A percentile compares a stretch with the other conserved stretches of the same genome.
These are phyloP conservation scores for Peronosclerospora sorghi DNA, from an alignment of 352 stramenopile species.

Conservation along the genomic window DNA sequence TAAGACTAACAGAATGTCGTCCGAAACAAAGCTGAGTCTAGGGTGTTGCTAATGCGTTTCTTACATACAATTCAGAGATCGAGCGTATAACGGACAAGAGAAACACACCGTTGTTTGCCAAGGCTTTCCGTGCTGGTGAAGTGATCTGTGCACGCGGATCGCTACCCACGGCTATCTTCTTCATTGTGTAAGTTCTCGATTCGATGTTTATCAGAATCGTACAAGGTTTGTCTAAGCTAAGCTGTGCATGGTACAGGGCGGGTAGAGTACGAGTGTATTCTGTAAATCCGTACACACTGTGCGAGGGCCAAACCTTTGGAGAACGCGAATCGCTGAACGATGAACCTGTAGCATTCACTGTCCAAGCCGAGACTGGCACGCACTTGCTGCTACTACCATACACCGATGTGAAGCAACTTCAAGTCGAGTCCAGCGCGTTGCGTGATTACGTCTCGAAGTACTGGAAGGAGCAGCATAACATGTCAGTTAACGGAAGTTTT, in stretches of 20 bases:
- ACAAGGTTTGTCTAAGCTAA: background rate
- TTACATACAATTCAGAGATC: slow-evolving; percentile 15
- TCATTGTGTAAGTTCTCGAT: slow-evolving; percentile 46
- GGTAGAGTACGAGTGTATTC: slow-evolving; percentile 55
- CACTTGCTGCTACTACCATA: slow-evolving; percentile 57
- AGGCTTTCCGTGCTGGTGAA: slow-evolving; percentile 49
- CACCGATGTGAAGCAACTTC: slow-evolving; percentile 44
- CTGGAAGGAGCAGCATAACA: slow-evolving; percentile 27
- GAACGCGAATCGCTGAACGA: slow-evolving; percentile 56
- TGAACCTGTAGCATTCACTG: slow-evolving; percentile 64
- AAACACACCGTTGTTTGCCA: slow-evolving; percentile 67
- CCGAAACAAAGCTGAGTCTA: background rate
- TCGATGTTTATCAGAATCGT: background rate
- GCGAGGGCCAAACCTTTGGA: slow-evolving; percentile 43
- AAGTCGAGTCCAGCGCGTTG: slow-evolving; percentile 25
- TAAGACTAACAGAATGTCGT: slow-evolving; percentile 9
- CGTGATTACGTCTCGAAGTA: slow-evolving; percentile 20
- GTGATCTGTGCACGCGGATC: slow-evolving; percentile 55
- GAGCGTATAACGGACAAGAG: slow-evolving; percentile 34
- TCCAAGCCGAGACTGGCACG: slow-evolving; percentile 36
- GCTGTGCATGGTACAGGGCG: slow-evolving; percentile 16
- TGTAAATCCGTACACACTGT: slow-evolving; percentile 46
- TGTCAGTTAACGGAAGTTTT: slow-evolving; percentile 24
- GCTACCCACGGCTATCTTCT: slow-evolving; percentile 62
- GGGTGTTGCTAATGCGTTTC: background rate